A percentile compares a stretch with the other conserved stretches of the same genome.
Evolutionary conservation across 331 rosid species (phyloP).

Genomic region (Saraca asoca): DNA sequence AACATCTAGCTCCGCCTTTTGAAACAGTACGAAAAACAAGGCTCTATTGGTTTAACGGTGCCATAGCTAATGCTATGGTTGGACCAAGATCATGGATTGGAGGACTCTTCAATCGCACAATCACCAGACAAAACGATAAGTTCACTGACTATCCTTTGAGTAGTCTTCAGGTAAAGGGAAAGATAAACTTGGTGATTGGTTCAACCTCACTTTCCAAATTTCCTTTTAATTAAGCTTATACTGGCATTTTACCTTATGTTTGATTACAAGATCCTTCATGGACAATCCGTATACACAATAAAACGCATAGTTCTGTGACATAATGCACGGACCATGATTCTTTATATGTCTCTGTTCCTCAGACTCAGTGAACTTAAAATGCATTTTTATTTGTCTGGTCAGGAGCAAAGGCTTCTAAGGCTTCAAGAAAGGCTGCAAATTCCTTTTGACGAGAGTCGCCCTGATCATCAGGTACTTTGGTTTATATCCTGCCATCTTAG

Average conservation of each 20-base stretch:
- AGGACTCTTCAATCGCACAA: slow-evolving; percentile 68
- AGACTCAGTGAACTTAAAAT: slow-evolving; percentile 11
- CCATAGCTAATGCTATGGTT: slow-evolving; percentile 89
- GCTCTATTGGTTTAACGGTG: too few relatives aligned
- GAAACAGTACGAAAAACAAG: too few relatives aligned
- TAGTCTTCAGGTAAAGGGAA: slow-evolving; percentile 67
- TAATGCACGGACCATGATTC: not conserved
- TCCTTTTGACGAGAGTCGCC: slow-evolving; percentile 70
- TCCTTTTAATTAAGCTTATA: not conserved
- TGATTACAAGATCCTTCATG: not conserved
- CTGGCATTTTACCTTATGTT: too few relatives aligned
- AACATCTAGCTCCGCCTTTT: too few relatives aligned
- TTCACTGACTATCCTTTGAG: slow-evolving; percentile 54
- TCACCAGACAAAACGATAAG: slow-evolving; percentile 52
- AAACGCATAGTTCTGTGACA: too few relatives aligned
- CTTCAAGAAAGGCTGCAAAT: slow-evolving; percentile 79
- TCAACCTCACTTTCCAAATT: slow-evolving; percentile 18
- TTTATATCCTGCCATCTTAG: slow-evolving; percentile 30
- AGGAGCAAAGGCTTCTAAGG: slow-evolving; percentile 83
- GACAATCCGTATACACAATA: not conserved
- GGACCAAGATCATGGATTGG: slow-evolving; percentile 92
- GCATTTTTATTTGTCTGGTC: slow-evolving; percentile 23
- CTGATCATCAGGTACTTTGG: slow-evolving; percentile 77
- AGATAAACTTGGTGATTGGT: slow-evolving; percentile 18
- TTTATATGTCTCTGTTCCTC: not conserved